phyloP scores from a whole-genome alignment of 2,329 filamentous ascomycete species.

The Amylocarpus encephaloides region DNA sequence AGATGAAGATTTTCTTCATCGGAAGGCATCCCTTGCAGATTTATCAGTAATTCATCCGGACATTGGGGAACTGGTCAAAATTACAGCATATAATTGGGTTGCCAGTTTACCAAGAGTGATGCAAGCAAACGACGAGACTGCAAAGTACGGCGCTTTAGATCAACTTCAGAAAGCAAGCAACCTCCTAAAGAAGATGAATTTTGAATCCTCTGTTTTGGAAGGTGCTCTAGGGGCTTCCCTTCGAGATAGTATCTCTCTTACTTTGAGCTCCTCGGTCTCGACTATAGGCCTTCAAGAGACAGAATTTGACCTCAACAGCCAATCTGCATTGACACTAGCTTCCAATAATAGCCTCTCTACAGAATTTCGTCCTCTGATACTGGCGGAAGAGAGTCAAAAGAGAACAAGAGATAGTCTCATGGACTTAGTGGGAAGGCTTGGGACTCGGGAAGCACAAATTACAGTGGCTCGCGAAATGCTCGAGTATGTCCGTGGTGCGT shows the following conservation, averaged over 20 bases:
- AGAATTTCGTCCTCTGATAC: conserved; percentile 53
- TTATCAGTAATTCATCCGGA: conserved; percentile 56
- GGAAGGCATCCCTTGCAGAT: conserved; percentile 48
- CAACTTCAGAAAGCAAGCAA: conserved; percentile 71
- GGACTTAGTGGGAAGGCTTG: conserved; percentile 50
- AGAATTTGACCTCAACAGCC: conserved; percentile 26
- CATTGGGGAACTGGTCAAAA: conserved; percentile 59
- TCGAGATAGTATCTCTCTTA: conserved; percentile 60
- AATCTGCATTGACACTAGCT: conserved; percentile 26
- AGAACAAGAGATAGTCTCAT: conserved; percentile 51
- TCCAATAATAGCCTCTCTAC: conserved; percentile 15
- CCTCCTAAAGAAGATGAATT: conserved; percentile 55
- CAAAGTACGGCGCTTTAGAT: conserved; percentile 64
- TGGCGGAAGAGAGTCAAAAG: conserved; percentile 60
- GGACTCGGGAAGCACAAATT: conserved; percentile 51
- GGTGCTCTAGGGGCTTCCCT: conserved; percentile 62
- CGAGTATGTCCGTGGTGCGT: conserved; percentile 51
- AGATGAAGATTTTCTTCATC: conserved; percentile 32
- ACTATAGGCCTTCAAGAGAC: conserved; percentile 24
- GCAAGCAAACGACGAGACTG: conserved; percentile 75
- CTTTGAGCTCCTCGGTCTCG: conserved; percentile 17
- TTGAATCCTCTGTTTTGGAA: conserved; percentile 61
- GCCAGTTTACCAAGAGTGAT: conserved; percentile 73
- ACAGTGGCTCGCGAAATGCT: conserved; percentile 60
- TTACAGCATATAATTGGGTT: conserved; percentile 73